Evolutionary conservation across 1,284 basidiomycete species (phyloP).

Genomic region (Uromyces viciae-fabae): DNA sequence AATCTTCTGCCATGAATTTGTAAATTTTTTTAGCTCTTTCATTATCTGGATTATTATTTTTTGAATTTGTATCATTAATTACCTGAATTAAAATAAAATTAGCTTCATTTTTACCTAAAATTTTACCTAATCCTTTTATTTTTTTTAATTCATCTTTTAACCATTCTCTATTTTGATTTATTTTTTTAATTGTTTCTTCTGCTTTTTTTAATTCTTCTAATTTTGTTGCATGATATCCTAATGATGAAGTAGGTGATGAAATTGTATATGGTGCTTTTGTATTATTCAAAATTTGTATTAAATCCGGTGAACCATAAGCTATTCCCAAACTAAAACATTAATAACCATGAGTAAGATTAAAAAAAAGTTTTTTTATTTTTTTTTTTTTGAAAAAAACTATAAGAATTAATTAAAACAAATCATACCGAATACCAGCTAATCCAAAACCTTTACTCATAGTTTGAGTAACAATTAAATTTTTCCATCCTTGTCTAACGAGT

Average conservation of each 20-base stretch:
- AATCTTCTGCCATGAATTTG: constrained; percentile 70
- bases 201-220: constrained; percentile 65
- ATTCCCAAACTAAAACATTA: constrained; percentile 85
- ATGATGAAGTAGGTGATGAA: constrained; percentile 78
- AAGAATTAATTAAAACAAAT: constrained; percentile 10
- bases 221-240: constrained; percentile 75
- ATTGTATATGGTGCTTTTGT: constrained; percentile 98
- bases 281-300: constrained; percentile 88
- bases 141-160: constrained; percentile 60
- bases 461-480: constrained; percentile 88
- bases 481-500: constrained; percentile 70
- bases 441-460: constrained; percentile 96
- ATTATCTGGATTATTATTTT: constrained; percentile 64
- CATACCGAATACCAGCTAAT: constrained; percentile 84
- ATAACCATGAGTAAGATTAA: background rate
- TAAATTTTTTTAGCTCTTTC: constrained; percentile 69
- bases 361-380: no score
- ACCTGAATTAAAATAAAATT: constrained; percentile 88
- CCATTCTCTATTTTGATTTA: constrained; percentile 63
- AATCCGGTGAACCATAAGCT: constrained; percentile 78
- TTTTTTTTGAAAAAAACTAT: no score
- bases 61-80: constrained; percentile 53
- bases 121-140: constrained; percentile 65
- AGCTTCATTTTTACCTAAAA: constrained; percentile 78
- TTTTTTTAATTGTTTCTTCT: constrained; percentile 64